Conservation (phyloP, 2,329 filamentous ascomycete species). For the Trichoderma simmonsii region DNA sequence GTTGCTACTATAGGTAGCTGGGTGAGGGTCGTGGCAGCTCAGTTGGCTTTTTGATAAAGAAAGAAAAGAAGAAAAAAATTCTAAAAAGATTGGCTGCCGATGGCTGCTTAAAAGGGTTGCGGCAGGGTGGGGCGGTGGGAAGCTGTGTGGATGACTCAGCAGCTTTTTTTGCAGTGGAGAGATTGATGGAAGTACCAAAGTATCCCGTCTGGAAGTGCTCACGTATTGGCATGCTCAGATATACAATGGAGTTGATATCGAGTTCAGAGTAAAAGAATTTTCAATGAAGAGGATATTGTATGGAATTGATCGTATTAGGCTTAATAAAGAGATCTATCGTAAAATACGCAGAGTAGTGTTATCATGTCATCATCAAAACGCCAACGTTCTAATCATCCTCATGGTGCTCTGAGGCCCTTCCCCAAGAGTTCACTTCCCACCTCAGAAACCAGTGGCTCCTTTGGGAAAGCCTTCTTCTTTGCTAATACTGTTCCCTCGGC, state of each 20-base stretch:
- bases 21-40: constrained; percentile 63
- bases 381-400: constrained; percentile 19
- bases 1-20: constrained; percentile 31
- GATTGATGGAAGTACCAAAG: not conserved
- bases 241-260: not conserved
- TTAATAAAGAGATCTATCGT: not conserved
- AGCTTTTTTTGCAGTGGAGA: not conserved
- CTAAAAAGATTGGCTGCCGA: constrained; percentile 27
- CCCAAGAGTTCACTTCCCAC: constrained; percentile 51
- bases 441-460: constrained; percentile 55
- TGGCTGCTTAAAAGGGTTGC: constrained; percentile 10
- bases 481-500: constrained; percentile 60
- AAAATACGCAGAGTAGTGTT: not conserved
- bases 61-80: constrained; percentile 39
- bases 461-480: constrained; percentile 56
- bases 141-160: constrained; percentile 8
- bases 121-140: constrained; percentile 17
- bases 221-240: not conserved
- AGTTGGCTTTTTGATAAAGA: constrained; percentile 62
- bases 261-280: not conserved
- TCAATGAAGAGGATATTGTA: not conserved
- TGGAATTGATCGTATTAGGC: not conserved
- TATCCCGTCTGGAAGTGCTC: not conserved
- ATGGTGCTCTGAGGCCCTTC: constrained; percentile 44
- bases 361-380: not conserved